phyloP scores from a whole-genome alignment of 768 basidiomycete genomes.

The Mycena kentingensis region DNA sequence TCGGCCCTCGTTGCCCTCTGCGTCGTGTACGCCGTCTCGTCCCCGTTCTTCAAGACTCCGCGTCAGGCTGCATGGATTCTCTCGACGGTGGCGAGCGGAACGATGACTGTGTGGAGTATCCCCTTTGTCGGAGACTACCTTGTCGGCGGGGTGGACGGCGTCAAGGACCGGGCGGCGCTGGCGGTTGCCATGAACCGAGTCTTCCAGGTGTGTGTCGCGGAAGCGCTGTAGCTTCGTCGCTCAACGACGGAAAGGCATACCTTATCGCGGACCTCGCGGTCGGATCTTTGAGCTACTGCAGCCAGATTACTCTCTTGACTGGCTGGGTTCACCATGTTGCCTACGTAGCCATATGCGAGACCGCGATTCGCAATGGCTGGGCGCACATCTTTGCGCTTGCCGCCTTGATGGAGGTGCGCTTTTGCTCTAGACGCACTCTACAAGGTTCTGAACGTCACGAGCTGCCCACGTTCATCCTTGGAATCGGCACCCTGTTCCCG shows the following conservation, averaged over 20 bases:
- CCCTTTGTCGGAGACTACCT: slow-evolving; percentile 37
- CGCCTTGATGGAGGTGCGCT: slow-evolving; percentile 42
- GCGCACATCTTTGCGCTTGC: slow-evolving; percentile 40
- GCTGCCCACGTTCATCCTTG: slow-evolving; percentile 58
- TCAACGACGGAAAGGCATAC: background rate
- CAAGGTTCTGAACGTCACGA: slow-evolving; percentile 14
- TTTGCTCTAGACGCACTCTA: background rate
- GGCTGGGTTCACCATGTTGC: slow-evolving; percentile 51
- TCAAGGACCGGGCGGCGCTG: background rate
- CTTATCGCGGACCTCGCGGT: slow-evolving; percentile 37
- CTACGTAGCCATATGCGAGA: slow-evolving; percentile 41
- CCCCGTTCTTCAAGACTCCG: slow-evolving; percentile 28
- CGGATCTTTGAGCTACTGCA: slow-evolving; percentile 41
- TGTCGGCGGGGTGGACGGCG: background rate
- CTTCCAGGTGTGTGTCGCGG: slow-evolving; percentile 31
- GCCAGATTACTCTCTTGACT: slow-evolving; percentile 45
- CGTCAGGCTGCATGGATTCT: slow-evolving; percentile 47
- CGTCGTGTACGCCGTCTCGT: slow-evolving; percentile 26
- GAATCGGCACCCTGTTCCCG: slow-evolving; percentile 46
- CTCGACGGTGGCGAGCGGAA: slow-evolving; percentile 36
- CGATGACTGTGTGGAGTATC: slow-evolving; percentile 40
- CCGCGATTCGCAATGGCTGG: slow-evolving; percentile 30
- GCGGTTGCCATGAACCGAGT: slow-evolving; percentile 28
- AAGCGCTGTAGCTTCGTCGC: background rate
- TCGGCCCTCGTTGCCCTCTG: slow-evolving; percentile 1